These are phyloP conservation scores for Septoria petroselini DNA, from an alignment of 2,329 filamentous ascomycete species.

Conservation along the genomic window DNA sequence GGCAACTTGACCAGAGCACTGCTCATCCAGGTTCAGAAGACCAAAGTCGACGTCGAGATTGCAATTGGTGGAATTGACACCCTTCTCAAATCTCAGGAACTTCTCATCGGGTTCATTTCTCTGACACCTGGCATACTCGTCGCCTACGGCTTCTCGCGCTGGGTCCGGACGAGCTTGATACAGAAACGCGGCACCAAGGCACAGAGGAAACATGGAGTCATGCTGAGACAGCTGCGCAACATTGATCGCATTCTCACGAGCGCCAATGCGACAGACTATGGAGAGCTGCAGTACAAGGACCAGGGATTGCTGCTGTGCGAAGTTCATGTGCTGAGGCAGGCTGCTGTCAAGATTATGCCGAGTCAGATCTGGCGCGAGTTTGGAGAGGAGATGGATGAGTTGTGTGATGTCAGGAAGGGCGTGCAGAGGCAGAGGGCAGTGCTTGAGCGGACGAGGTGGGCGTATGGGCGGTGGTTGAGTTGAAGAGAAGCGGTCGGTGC, in stretches of 20 bases:
- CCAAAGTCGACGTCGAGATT: conserved; percentile 95
- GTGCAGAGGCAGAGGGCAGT: conserved; percentile 75
- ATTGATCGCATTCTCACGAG: conserved; percentile 66
- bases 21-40: conserved; percentile 96
- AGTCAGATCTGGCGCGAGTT: conserved; percentile 77
- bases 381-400: conserved; percentile 78
- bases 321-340: conserved; percentile 73
- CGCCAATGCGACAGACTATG: conserved; percentile 62
- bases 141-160: conserved; percentile 69
- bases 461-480: conserved; percentile 70
- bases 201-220: conserved; percentile 64
- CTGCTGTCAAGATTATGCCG: conserved; percentile 67
- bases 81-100: conserved; percentile 89
- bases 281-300: conserved; percentile 82
- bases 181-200: conserved; percentile 65
- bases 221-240: conserved; percentile 76
- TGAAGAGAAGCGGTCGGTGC: no score
- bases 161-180: conserved; percentile 67
- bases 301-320: conserved; percentile 88
- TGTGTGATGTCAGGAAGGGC: conserved; percentile 75
- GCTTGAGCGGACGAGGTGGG: conserved; percentile 82
- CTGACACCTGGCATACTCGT: conserved; percentile 91
- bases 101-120: conserved; percentile 96
- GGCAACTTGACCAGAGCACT: conserved; percentile 88
- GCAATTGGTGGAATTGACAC: conserved; percentile 95